Percentiles rank a stretch among this genome's conserved stretches.
phyloP scores from a whole-genome alignment of 2,329 filamentous ascomycete species.

The Neophaeococcomyces mojaviensis region DNA sequence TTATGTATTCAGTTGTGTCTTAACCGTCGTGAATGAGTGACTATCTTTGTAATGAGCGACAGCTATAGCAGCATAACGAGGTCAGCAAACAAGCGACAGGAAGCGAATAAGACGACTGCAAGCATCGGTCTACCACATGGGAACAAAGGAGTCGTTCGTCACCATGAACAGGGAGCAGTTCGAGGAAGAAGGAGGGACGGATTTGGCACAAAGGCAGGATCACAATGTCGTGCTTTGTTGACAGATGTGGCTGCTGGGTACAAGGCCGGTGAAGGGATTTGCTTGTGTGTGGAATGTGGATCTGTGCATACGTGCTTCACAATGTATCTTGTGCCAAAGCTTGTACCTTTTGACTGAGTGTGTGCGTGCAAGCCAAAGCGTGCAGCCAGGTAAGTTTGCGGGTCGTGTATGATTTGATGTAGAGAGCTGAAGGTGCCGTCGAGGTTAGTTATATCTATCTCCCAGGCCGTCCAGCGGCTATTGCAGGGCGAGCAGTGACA shows the following conservation, averaged over 20 bases:
- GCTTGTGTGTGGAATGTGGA: constrained; percentile 2
- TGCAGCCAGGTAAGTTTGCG: no score
- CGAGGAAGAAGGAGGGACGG: background rate
- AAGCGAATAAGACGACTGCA: constrained; percentile 2
- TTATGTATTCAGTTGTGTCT: background rate
- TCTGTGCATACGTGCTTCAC: background rate
- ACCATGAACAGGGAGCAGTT: background rate
- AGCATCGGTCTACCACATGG: background rate
- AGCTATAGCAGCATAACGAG: constrained; percentile 1
- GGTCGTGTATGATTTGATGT: no score
- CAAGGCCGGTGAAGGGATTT: background rate
- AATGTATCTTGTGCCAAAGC: background rate
- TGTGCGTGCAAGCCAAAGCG: no score
- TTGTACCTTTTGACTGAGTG: no score
- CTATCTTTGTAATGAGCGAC: constrained; percentile 1
- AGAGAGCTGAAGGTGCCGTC: no score
- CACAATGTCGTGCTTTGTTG: constrained; percentile 2
- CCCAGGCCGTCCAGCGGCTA: no score
- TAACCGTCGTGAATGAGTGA: background rate
- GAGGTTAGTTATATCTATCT: no score
- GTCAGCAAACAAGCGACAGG: constrained; percentile 2
- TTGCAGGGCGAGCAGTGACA: no score
- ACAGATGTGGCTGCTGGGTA: constrained; percentile 1
- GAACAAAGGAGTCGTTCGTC: background rate
- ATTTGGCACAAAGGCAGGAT: constrained; percentile 1